Evolutionary conservation across 129 eudicot species (phyloP), one percentile per base, ranked within the genome.

Genomic region (Saussurea involucrata): DNA sequence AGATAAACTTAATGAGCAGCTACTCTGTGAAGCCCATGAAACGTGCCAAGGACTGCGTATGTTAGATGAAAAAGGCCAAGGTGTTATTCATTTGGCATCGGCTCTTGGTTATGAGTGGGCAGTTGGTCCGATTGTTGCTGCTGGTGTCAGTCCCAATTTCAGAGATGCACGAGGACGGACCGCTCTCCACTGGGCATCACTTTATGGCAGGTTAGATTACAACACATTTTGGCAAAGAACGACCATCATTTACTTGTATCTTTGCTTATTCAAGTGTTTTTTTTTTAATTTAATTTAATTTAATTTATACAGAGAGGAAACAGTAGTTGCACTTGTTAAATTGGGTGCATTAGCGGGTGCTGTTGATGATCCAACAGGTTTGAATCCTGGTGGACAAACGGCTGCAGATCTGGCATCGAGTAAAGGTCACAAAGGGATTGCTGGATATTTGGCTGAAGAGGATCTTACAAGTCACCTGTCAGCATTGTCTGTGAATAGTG

Each of bases 31-130:
- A 67, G 67, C 49, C 33, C 83, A 83, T 63, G 83, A 83, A 28
- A 33, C 4, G 17, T 78, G 71, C 68, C 66, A 58, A 57, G 86
- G 83, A n/a, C 44, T 68, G 13, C 55, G 72, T 44, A 46, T 24
- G 36, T 60, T 83, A 32, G 84, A 76, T 74, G 81, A 69, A 27
- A 64, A 80, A 55, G 87, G 87, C 20, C 84, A 75, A 44, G 83
- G 86, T 22, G 40, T 83, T 32, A 73, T 84, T 69, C 87, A 84
- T 61, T 64, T 84, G 65, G 84, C 69, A 8, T 84, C 84, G 13
- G 81, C 84, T 71, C 84, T 84, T 74, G 87, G 87, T 76, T 84
- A 69, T 49, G 81, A 61, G 40, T 79, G 87, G 87, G 87, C 78
- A 36, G 18, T 84, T 5, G 63, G 42, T 27, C 84, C 84, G 4